Evolutionary conservation across 2,329 filamentous ascomycete species (phyloP), one percentile per base, ranked within the genome.

Genomic region (Phoma herbarum): DNA sequence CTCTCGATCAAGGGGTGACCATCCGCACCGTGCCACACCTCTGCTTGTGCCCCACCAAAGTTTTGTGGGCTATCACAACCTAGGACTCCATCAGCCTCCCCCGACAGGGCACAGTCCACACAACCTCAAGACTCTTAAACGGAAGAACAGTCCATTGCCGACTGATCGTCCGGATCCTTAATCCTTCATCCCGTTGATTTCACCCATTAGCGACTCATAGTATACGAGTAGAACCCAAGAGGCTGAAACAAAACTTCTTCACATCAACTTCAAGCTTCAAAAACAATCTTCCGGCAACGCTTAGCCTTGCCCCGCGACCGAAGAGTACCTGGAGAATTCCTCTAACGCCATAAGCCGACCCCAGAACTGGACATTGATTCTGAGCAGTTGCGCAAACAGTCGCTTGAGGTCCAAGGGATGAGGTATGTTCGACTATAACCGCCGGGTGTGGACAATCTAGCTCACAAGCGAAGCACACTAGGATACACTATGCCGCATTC

Each of bases 401-500:
- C 63, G 18, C 46, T 69, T 22, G 67, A 69, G 41, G 58, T 69
- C 53, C 71, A 75, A 76, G 74, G 76, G 61, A 78, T 78, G 76
- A 78, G 75, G 76, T 77, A 75, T 39, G 61, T 37, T 43, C 16
- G 12, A n/a, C 11, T 26, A n/a, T 26, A n/a, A n/a, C 23, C 41
- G 16, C 41, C 12, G 23, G 22, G 23, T 43, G 39, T 35, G 16
- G 4, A n/a, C 20, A 20, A 50, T 22, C n/a, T 18, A 22, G 52
- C 69, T 72, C 22, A 74, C 58, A 39, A 42, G 18, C 35, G 10
- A 54, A 79, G 76, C 73, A 75, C 74, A 59, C 67, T 78, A 65
- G 75, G 71, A 52, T 77, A 72, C 60, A 76, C 77, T 71, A 77
- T 77, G 76, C 66, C 75, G 61, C 72, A 77, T 65, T 69, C 75